Evolutionary conservation across 306 rosid genomes (phyloP).

Genomic region (Rubus parviflorus): DNA sequence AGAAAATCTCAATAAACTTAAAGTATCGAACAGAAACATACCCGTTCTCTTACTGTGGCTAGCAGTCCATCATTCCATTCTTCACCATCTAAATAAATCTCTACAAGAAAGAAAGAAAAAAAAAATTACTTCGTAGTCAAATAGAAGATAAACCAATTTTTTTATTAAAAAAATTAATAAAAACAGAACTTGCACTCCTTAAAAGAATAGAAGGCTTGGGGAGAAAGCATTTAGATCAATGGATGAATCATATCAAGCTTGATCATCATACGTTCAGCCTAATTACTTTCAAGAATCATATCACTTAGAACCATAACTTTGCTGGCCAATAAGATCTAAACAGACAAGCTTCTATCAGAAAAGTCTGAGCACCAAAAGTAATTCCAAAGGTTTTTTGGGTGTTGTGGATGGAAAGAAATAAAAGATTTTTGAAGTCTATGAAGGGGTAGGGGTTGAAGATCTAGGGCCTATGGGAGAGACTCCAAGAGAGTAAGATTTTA

Average conservation of each 20-base stretch:
- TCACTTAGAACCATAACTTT: constrained; percentile 3
- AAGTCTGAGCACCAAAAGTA: constrained; percentile 1
- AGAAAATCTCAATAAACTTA: constrained; percentile 5
- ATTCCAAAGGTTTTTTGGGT: not conserved
- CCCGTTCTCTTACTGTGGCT: constrained; percentile 93
- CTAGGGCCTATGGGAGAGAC: too few species aligned
- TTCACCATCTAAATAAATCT: constrained; percentile 67
- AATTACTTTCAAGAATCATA: not conserved
- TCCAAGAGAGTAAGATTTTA: too few species aligned
- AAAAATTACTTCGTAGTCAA: constrained; percentile 2
- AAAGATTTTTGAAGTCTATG: too few species aligned
- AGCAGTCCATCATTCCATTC: constrained; percentile 93
- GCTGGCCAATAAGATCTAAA: not conserved
- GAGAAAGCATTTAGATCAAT: not conserved
- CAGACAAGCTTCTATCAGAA: not conserved
- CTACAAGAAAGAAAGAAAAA: constrained; percentile 33
- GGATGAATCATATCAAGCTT: not conserved
- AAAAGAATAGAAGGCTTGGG: not conserved
- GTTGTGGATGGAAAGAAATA: too few species aligned
- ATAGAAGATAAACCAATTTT: not conserved
- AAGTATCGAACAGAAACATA: constrained; percentile 33
- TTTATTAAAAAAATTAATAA: too few species aligned
- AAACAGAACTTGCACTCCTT: not conserved
- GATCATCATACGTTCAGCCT: not conserved
- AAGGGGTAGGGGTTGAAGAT: too few species aligned